Conservation (phyloP, 2,329 filamentous ascomycete genomes). For the Talaromyces sp. region DNA sequence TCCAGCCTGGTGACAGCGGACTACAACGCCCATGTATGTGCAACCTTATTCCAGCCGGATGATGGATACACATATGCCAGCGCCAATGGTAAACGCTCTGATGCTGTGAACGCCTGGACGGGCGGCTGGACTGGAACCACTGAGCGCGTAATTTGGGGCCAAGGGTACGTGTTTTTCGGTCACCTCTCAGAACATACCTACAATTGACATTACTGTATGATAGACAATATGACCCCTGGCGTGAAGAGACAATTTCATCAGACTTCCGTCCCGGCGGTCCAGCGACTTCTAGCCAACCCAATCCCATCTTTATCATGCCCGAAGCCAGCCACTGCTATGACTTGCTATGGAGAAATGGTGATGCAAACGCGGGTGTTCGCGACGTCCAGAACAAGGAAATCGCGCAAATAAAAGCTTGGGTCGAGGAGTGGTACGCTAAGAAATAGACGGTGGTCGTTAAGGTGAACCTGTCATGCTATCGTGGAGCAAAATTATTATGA, state of each 20-base stretch:
- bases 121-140: conserved; percentile 54
- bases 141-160: conserved; percentile 56
- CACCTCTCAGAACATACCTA: background rate
- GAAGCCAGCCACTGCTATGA: conserved; percentile 58
- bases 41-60: conserved; percentile 53
- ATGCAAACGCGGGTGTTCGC: conserved; percentile 47
- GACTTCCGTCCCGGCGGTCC: conserved; percentile 55
- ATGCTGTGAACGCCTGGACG: conserved; percentile 52
- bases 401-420: conserved; percentile 53
- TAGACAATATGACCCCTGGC: conserved; percentile 59
- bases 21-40: conserved; percentile 58
- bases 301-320: conserved; percentile 54
- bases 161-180: conserved; percentile 40
- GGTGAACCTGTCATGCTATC: background rate
- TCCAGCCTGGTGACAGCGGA: conserved; percentile 50
- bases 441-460: background rate
- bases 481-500: background rate
- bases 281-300: conserved; percentile 44
- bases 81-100: conserved; percentile 47
- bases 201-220: background rate
- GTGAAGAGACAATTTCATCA: conserved; percentile 52
- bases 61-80: conserved; percentile 51
- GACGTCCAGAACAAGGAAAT: conserved; percentile 51
- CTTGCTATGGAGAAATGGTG: conserved; percentile 46
- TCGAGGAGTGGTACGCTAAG: conserved; percentile 42